Conservation (phyloP, 129 eudicot genomes). For the Flaveria bidentis region DNA sequence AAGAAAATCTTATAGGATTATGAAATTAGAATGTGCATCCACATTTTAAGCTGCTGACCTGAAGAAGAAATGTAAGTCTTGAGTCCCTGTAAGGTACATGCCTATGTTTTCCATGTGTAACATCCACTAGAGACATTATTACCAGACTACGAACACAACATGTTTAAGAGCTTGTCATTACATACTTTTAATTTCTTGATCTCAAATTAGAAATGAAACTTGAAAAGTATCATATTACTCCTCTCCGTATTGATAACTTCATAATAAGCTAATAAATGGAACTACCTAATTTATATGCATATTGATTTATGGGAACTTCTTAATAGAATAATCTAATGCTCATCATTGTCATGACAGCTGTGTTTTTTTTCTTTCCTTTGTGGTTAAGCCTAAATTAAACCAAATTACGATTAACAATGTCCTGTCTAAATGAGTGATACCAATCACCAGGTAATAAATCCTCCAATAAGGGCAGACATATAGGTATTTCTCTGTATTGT, state of each 20-base stretch:
- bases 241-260: background rate
- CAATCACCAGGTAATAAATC: background rate
- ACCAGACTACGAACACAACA: constrained; percentile 62
- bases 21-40: constrained; percentile 28
- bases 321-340: background rate
- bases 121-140: constrained; percentile 88
- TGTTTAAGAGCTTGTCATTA: background rate
- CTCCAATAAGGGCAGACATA: constrained; percentile 17
- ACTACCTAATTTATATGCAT: constrained; percentile 13
- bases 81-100: constrained; percentile 96
- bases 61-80: constrained; percentile 85
- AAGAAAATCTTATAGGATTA: constrained; percentile 4
- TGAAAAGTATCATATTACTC: background rate
- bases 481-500: background rate
- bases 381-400: constrained; percentile 16
- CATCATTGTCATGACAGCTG: background rate
- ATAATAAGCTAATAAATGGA: constrained; percentile 8
- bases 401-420: background rate
- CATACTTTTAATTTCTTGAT: background rate
- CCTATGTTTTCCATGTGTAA: constrained; percentile 87
- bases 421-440: constrained; percentile 18
- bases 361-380: constrained; percentile 5
- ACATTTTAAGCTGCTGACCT: constrained; percentile 54
- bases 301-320: constrained; percentile 12
- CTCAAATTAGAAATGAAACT: background rate